Conservation (phyloP, 2,329 filamentous ascomycete genomes). For the Fusarium annulatum region DNA sequence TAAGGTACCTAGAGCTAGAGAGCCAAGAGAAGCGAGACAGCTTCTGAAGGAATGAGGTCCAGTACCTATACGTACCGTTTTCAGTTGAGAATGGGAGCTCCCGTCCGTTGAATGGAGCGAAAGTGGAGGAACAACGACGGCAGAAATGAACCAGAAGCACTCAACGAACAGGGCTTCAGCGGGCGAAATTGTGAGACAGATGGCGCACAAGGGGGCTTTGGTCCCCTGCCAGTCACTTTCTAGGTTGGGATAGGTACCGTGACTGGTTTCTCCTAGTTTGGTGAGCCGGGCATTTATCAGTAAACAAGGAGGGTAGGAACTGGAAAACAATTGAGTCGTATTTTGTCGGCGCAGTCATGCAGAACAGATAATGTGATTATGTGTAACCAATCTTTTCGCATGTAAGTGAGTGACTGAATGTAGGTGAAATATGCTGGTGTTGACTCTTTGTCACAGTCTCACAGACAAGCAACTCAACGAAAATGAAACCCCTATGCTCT, state of each 20-base stretch:
- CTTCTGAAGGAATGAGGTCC: conserved; percentile 33
- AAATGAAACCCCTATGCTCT: neutral
- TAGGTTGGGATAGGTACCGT: conserved; percentile 11
- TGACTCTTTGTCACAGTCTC: neutral
- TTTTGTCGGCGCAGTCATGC: neutral
- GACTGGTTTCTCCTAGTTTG: conserved; percentile 30
- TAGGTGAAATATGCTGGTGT: neutral
- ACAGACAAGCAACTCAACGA: neutral
- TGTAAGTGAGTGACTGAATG: neutral
- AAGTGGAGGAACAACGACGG: conserved; percentile 5
- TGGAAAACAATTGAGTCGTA: conserved; percentile 3
- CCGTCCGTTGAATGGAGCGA: conserved; percentile 7
- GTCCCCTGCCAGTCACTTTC: conserved; percentile 21
- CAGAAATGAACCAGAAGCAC: conserved; percentile 25
- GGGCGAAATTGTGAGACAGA: conserved; percentile 38
- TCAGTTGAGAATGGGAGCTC: conserved; percentile 26
- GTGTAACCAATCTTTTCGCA: neutral
- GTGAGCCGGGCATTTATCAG: conserved; percentile 21
- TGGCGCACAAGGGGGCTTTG: conserved; percentile 26
- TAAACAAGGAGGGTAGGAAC: conserved; percentile 9
- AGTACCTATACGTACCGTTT: conserved; percentile 31
- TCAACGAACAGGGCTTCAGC: conserved; percentile 4
- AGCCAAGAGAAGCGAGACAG: conserved; percentile 39
- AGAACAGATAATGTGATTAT: conserved; percentile 10
- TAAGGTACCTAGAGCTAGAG: conserved; percentile 29